phyloP scores from a whole-genome alignment of 2,329 filamentous ascomycete species.

The Lasiodiplodia gonubiensis region DNA sequence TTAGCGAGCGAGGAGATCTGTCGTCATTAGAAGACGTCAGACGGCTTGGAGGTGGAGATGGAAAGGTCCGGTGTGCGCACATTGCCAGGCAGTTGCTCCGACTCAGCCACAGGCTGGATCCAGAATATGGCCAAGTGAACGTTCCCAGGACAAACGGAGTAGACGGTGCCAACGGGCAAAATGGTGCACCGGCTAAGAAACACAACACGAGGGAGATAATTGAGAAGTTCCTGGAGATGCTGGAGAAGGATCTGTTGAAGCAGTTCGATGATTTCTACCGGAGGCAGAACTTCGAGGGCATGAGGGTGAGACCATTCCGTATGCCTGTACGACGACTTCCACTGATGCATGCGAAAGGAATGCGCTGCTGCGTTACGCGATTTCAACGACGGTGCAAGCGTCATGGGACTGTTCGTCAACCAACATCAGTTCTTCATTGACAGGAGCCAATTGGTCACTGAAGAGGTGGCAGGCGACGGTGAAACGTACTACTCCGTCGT shows the following conservation, averaged over 20 bases:
- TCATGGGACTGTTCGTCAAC: conserved; percentile 95
- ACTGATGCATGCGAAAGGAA: conserved; percentile 55
- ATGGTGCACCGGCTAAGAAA: conserved; percentile 39
- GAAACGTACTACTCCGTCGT: conserved; percentile 49
- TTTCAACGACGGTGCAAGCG: conserved; percentile 94
- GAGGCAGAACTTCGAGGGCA: conserved; percentile 93
- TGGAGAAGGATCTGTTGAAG: conserved; percentile 93
- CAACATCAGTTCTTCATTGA: conserved; percentile 99
- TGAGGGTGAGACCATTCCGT: conserved; percentile 62
- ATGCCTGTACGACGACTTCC: neutral
- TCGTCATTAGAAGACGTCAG: conserved; percentile 88
- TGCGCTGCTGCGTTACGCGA: conserved; percentile 92
- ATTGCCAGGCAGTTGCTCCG: conserved; percentile 92
- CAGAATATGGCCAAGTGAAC: conserved; percentile 61
- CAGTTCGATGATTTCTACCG: conserved; percentile 98
- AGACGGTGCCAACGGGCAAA: conserved; percentile 57
- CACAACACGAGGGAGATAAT: conserved; percentile 83
- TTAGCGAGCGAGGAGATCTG: conserved; percentile 86
- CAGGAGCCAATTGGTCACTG: conserved; percentile 85
- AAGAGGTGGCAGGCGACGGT: conserved; percentile 78
- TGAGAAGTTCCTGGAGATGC: conserved; percentile 93
- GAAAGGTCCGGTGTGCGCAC: conserved; percentile 91
- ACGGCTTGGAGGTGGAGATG: conserved; percentile 81
- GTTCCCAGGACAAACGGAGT: conserved; percentile 41
- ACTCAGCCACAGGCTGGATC: conserved; percentile 90